phyloP scores from a whole-genome alignment of 768 basidiomycete species.

The Suillus paluster region DNA sequence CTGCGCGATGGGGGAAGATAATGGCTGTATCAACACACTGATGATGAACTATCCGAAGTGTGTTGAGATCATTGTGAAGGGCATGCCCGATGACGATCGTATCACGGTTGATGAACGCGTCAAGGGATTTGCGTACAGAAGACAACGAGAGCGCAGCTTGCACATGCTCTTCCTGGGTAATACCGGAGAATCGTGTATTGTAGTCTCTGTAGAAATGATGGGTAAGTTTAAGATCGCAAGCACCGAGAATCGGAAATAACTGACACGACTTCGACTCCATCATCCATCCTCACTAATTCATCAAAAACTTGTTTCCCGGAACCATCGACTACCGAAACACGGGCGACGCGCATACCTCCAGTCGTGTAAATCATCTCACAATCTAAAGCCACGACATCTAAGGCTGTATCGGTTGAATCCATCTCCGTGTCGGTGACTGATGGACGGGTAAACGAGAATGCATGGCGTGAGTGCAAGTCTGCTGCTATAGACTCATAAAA shows the following conservation, averaged over 20 bases:
- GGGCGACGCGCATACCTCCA: constrained; percentile 87
- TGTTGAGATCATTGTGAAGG: constrained; percentile 92
- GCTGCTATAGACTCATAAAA: constrained; percentile 78
- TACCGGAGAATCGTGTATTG: constrained; percentile 90
- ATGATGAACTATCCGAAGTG: constrained; percentile 85
- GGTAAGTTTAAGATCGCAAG: constrained; percentile 6
- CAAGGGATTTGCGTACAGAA: constrained; percentile 68
- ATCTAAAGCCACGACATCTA: constrained; percentile 88
- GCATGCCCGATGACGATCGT: constrained; percentile 92
- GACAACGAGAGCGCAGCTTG: constrained; percentile 70
- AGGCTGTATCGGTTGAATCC: constrained; percentile 37
- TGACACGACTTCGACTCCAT: constrained; percentile 78
- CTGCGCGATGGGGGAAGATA: constrained; percentile 85
- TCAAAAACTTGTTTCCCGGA: constrained; percentile 79
- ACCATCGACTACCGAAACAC: constrained; percentile 88
- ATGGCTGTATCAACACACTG: constrained; percentile 86
- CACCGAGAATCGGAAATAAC: constrained; percentile 27
- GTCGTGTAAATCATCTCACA: constrained; percentile 98
- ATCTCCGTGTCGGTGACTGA: constrained; percentile 6
- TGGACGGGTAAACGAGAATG: constrained; percentile 60
- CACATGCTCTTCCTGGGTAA: constrained; percentile 60
- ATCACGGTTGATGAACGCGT: constrained; percentile 70
- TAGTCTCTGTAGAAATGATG: constrained; percentile 63
- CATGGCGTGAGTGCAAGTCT: constrained; percentile 72
- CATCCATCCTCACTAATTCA: constrained; percentile 79